Conservation (phyloP, 192 early-diverging fungal genomes). For the Coemansia sp. region DNA sequence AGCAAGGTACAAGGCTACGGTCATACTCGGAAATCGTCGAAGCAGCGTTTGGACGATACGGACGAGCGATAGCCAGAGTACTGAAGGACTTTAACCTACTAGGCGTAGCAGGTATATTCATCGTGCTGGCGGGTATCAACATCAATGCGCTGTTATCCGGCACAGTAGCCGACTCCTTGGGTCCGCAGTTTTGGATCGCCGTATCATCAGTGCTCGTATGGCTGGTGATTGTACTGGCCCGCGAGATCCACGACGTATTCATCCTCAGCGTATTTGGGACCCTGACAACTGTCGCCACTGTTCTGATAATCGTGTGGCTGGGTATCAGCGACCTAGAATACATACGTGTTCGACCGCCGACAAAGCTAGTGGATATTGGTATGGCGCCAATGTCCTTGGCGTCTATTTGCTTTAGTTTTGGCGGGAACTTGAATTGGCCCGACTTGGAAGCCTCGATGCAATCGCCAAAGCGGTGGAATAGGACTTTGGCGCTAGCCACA, state of each 20-base stretch:
- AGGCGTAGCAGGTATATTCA: constrained; percentile 71
- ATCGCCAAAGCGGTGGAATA: constrained; percentile 70
- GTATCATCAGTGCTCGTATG: constrained; percentile 64
- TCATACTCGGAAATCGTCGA: constrained; percentile 72
- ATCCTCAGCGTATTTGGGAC: constrained; percentile 77
- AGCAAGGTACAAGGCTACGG: constrained; percentile 62
- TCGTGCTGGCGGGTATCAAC: constrained; percentile 78
- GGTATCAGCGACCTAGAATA: constrained; percentile 37
- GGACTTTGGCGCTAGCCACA: constrained; percentile 67
- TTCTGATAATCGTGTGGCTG: constrained; percentile 67
- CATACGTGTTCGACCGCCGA: constrained; percentile 30
- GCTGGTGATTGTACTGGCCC: constrained; percentile 76
- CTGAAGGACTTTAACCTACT: constrained; percentile 68
- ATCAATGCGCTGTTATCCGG: constrained; percentile 61
- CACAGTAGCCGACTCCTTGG: constrained; percentile 48
- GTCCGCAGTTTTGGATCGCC: constrained; percentile 66
- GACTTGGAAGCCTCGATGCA: constrained; percentile 83
- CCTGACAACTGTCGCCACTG: constrained; percentile 71
- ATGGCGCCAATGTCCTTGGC: constrained; percentile 76
- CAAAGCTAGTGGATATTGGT: constrained; percentile 33
- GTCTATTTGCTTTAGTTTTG: constrained; percentile 82
- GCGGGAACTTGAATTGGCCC: constrained; percentile 85
- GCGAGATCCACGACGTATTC: constrained; percentile 81
- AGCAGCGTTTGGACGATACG: constrained; percentile 72
- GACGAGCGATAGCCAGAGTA: constrained; percentile 59